Evolutionary conservation across 371 early-diverging fungal genomes (phyloP), one percentile per base, ranked within the genome.

Genomic region (Mucor plumbeus): DNA sequence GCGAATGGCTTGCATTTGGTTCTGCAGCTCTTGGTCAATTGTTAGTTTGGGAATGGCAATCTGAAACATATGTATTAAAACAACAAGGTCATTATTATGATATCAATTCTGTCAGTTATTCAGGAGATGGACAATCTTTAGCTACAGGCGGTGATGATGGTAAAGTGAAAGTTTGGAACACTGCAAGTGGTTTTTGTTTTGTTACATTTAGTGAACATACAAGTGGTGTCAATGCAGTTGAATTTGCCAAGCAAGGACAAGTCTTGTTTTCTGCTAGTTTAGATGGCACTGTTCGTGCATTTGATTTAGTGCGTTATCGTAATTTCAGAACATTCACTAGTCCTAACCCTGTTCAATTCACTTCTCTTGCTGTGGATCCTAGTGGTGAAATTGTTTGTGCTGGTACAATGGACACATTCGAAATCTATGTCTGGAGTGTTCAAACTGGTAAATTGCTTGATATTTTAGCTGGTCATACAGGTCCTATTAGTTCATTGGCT

Each of bases 31-130:
- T 97, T 10, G 98, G 98, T 4, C 98, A 99, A 79, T 90, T 99
- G 36, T 82, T 98, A 48, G 98, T 99, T 3, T 99, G 99, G 99
- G 99, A 99, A 75, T 99, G 99, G 99, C 95, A 97, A 79, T 97
- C 97, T 40, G 99, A 99, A 74, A 92, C 97, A 0, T 98, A 97
- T 71, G 93, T 98, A 14, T 80, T 99, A 48, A 98, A 98, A 78
- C 99, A 99, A 74, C 99, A 99, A 79, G 98, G 98, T 10, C 99
- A 99, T 67, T 91, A 89, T 60, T 94, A 95, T 82, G 95, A 95
- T 68, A 96, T 97, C 91, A 92, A 88, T 71, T 85, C 91, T 36
- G 73, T 97, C 0, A 85, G 94, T 0, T 98, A 96, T 77, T 94
- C 97, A 7, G 79, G 91, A 9, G 97, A 98, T 71, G 96, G 98